phyloP scores from a whole-genome alignment of 495 filamentous ascomycete genomes.

The Melanomma pulvis-pyrius region DNA sequence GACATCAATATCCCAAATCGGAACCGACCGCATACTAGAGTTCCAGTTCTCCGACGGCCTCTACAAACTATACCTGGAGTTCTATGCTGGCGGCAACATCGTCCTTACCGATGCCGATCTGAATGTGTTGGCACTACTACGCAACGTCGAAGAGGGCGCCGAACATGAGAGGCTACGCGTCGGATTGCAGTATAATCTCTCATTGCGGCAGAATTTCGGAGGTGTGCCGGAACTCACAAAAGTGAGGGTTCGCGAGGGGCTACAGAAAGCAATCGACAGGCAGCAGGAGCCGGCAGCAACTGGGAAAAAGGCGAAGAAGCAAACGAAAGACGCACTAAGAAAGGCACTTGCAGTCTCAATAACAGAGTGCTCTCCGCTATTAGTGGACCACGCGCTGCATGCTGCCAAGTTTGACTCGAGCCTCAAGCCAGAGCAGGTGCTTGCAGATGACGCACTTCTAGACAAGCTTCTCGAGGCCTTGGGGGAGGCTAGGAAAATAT shows the following conservation, averaged over 20 bases:
- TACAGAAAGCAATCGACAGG: slow-evolving; percentile 65
- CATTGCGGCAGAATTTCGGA: slow-evolving; percentile 77
- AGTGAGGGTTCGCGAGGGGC: slow-evolving; percentile 67
- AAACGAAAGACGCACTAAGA: slow-evolving; percentile 69
- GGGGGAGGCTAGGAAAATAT: slow-evolving; percentile 64
- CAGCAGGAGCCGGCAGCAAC: slow-evolving; percentile 52
- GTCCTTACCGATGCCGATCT: slow-evolving; percentile 83
- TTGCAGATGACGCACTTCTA: slow-evolving; percentile 66
- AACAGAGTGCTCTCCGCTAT: slow-evolving; percentile 79
- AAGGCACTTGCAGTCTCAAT: slow-evolving; percentile 80
- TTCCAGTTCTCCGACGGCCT: slow-evolving; percentile 88
- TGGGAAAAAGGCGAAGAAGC: slow-evolving; percentile 75
- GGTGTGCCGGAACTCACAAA: slow-evolving; percentile 74
- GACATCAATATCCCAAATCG: slow-evolving; percentile 79
- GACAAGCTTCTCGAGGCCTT: slow-evolving; percentile 66
- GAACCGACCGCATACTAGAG: slow-evolving; percentile 91
- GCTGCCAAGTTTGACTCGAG: slow-evolving; percentile 67
- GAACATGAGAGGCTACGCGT: slow-evolving; percentile 71
- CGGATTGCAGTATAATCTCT: slow-evolving; percentile 76
- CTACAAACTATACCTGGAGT: slow-evolving; percentile 88
- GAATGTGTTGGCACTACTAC: slow-evolving; percentile 75
- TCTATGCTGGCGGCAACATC: slow-evolving; percentile 95
- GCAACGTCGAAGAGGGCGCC: slow-evolving; percentile 78
- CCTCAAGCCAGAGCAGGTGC: slow-evolving; percentile 65
- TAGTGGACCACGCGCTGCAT: slow-evolving; percentile 84